Evolutionary conservation across 139 green algal species (phyloP).

Genomic region (Nannochloris sp.): DNA sequence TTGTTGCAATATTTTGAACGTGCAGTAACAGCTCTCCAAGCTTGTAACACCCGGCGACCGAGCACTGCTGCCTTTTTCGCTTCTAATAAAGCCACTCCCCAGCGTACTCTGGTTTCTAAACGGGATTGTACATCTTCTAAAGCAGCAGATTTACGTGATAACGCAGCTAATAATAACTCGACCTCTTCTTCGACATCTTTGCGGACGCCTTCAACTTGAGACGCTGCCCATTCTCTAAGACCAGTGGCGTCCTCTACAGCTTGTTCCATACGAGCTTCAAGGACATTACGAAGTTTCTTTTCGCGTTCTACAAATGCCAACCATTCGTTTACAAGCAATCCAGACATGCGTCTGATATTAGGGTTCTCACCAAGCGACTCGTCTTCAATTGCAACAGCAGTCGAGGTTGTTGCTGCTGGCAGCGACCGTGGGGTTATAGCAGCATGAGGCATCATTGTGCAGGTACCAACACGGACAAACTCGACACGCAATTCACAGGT

Average conservation of each 20-base stretch:
- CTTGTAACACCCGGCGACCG: constrained; percentile 8
- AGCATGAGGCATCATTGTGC: constrained; percentile 4
- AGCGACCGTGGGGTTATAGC: constrained; percentile 16
- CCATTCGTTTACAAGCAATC: constrained; percentile 47
- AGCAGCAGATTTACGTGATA: constrained; percentile 17
- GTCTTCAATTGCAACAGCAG: not conserved
- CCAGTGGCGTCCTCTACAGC: constrained; percentile 36
- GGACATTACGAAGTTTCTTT: constrained; percentile 31
- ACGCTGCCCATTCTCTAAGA: constrained; percentile 41
- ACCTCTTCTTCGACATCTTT: constrained; percentile 50
- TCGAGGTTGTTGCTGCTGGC: not conserved
- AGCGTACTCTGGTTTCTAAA: constrained; percentile 26
- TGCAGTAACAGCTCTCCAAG: not conserved
- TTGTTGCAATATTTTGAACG: constrained; percentile 12
- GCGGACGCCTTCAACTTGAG: constrained; percentile 47
- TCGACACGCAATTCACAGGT: constrained; percentile 39
- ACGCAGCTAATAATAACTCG: constrained; percentile 17
- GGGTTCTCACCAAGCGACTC: constrained; percentile 2
- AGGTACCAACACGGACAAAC: constrained; percentile 38
- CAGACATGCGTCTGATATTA: constrained; percentile 34
- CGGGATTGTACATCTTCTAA: constrained; percentile 15
- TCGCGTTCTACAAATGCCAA: constrained; percentile 61
- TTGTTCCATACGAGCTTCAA: constrained; percentile 39
- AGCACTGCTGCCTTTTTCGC: not conserved
- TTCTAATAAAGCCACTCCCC: constrained; percentile 28